Conservation (phyloP, 2,329 filamentous ascomycete genomes). For the Oidium heveae region DNA sequence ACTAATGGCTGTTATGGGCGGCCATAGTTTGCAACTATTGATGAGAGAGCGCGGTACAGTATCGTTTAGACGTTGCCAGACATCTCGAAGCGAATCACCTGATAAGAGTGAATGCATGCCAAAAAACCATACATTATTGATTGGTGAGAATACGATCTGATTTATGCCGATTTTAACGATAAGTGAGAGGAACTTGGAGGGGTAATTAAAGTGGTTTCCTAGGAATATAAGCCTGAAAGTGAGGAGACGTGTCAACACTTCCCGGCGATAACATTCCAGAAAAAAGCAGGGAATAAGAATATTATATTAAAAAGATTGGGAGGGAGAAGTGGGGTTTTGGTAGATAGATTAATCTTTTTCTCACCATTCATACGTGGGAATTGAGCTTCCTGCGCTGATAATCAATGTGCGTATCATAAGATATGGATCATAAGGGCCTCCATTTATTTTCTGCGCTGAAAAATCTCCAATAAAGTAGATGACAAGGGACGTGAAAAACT, state of each 20-base stretch:
- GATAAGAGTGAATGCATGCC: slow-evolving; percentile 50
- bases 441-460: slow-evolving; percentile 44
- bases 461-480: slow-evolving; percentile 62
- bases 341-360: slow-evolving; percentile 6
- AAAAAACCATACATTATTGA: slow-evolving; percentile 70
- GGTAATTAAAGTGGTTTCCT: slow-evolving; percentile 60
- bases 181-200: slow-evolving; percentile 45
- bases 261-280: too few relatives aligned
- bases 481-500: slow-evolving; percentile 47
- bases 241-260: not conserved
- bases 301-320: too few relatives aligned
- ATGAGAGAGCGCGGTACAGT: slow-evolving; percentile 54
- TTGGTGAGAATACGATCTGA: slow-evolving; percentile 55
- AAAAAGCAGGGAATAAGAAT: too few relatives aligned
- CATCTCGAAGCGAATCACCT: slow-evolving; percentile 36
- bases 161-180: slow-evolving; percentile 56
- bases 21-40: slow-evolving; percentile 76
- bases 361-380: slow-evolving; percentile 66
- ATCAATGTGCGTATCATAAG: slow-evolving; percentile 46
- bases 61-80: slow-evolving; percentile 42
- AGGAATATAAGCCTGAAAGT: slow-evolving; percentile 48
- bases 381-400: slow-evolving; percentile 47
- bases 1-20: slow-evolving; percentile 60
- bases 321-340: too few relatives aligned
- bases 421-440: slow-evolving; percentile 36